Evolutionary conservation across 1,284 basidiomycete species (phyloP), one percentile per base, ranked within the genome.

Genomic region (Cryptococcus neoformans): DNA sequence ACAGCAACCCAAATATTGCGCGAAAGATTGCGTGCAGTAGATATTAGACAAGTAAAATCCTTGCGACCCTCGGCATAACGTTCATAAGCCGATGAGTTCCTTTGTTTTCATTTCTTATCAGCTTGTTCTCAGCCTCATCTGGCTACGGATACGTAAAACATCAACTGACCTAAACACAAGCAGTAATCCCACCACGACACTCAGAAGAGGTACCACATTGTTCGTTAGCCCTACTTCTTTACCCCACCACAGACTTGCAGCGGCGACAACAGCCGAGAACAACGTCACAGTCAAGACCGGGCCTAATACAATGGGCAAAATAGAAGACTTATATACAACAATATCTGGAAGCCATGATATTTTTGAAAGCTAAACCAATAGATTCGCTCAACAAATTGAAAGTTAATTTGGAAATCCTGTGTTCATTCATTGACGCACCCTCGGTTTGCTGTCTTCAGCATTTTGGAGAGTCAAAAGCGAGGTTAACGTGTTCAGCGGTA

Each of bases 341-440:
- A 92, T 88, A 74, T 94, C 92, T 9, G 88, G 88, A 21, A 93
- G 79, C 89, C 92, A 94, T 39, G 89, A 90, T 70, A 92, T 91
- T 87, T 92, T 71, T 21, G 66, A 62, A 39, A 65, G 62, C 67
- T 75, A 37, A 8, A 38, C 34, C 49, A 28, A 28, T 28, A 28
- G 28, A 28, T 28, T 28, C 16, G 47, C 14, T n/a, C 11, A 53
- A 28, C 28, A 14, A 44, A 17, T 28, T 42, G 40, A 21, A 44
- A 17, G 10, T 11, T 14, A 50, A 14, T 34, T 42, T 17, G 36
- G 48, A 4, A 12, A 49, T 14, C 12, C 55, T 11, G 5, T 44
- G 8, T 12, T 16, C 14, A 35, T n/a, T 6, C 6, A 10, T 36
- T 16, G 41, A 61, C 72, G 51, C 49, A 76, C 74, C 8, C 66